phyloP scores from a whole-genome alignment of 2,329 filamentous ascomycete species.

The Ramichloridium luteum region DNA sequence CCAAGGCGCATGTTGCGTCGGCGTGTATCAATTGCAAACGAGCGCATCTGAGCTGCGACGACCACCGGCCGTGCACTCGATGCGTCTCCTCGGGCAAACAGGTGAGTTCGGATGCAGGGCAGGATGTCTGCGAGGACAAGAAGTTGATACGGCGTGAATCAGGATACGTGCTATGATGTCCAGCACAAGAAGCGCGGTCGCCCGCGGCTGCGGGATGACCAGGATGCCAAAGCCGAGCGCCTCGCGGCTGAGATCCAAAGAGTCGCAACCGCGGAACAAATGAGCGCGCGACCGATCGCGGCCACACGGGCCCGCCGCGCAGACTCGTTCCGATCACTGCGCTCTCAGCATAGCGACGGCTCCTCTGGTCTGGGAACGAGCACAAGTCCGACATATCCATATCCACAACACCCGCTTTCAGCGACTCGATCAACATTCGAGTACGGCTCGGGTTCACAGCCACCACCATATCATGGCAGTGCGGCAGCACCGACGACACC shows the following conservation, averaged over 20 bases:
- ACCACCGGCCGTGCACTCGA: conserved; percentile 65
- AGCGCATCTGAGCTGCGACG: conserved; percentile 57
- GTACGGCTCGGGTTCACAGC: conserved; percentile 8
- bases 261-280: conserved; percentile 9
- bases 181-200: conserved; percentile 77
- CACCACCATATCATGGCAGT: no score
- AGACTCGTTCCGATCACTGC: conserved; percentile 24
- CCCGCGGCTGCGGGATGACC: conserved; percentile 61
- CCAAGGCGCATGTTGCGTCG: conserved; percentile 61
- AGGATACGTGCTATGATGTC: conserved; percentile 70
- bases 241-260: conserved; percentile 8
- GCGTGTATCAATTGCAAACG: conserved; percentile 78
- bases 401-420: conserved; percentile 10
- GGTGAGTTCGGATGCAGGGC: conserved; percentile 30
- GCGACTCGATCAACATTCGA: conserved; percentile 11
- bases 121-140: conserved; percentile 1
- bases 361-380: conserved; percentile 9
- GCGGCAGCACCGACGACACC: no score
- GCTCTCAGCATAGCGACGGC: conserved; percentile 21
- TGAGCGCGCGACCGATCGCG: conserved; percentile 14
- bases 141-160: conserved; percentile 15
- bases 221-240: conserved; percentile 16
- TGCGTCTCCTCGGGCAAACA: conserved; percentile 66
- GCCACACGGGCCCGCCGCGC: conserved; percentile 17
- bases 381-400: conserved; percentile 10